Percentiles rank a stretch among this genome's conserved stretches.
These are phyloP conservation scores for Trametes pubescens DNA, from an alignment of 1,284 basidiomycete genomes.

Conservation along the genomic window DNA sequence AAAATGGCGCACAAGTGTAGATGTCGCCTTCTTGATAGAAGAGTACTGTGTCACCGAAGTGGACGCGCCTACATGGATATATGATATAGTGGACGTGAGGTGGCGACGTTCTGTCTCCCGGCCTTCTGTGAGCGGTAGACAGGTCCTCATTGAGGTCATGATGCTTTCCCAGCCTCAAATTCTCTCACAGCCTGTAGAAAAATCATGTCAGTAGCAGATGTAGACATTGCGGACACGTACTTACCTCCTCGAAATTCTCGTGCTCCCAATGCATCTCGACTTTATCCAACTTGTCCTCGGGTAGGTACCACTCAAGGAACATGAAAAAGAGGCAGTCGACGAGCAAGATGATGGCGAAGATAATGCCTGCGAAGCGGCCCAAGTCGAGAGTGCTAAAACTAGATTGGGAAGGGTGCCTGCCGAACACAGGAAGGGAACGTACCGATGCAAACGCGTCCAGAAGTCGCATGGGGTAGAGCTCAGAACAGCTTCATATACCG, in stretches of 20 bases:
- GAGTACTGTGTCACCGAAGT: no score
- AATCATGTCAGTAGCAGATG: neutral
- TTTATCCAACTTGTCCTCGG: slow-evolving; percentile 73
- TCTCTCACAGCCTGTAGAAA: slow-evolving; percentile 21
- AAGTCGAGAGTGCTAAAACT: slow-evolving; percentile 67
- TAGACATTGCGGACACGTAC: neutral
- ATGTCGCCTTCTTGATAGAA: no score
- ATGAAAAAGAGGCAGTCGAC: slow-evolving; percentile 84
- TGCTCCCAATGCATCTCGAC: slow-evolving; percentile 59
- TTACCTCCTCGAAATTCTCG: slow-evolving; percentile 45
- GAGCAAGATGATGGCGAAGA: slow-evolving; percentile 81
- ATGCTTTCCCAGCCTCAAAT: neutral
- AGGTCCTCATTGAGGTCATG: neutral
- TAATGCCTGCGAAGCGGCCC: slow-evolving; percentile 78
- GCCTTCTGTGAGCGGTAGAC: neutral
- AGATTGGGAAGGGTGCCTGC: neutral
- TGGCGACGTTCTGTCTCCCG: no score
- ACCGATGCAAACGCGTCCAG: slow-evolving; percentile 79
- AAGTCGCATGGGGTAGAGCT: slow-evolving; percentile 66
- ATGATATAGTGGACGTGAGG: no score
- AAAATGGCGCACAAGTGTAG: no score
- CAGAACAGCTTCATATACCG: slow-evolving; percentile 81
- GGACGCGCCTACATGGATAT: no score
- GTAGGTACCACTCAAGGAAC: slow-evolving; percentile 80
- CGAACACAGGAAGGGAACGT: neutral